phyloP scores from a whole-genome alignment of 805 yeast genomes.

The Sugiyamaella boreocaroliniensis region DNA sequence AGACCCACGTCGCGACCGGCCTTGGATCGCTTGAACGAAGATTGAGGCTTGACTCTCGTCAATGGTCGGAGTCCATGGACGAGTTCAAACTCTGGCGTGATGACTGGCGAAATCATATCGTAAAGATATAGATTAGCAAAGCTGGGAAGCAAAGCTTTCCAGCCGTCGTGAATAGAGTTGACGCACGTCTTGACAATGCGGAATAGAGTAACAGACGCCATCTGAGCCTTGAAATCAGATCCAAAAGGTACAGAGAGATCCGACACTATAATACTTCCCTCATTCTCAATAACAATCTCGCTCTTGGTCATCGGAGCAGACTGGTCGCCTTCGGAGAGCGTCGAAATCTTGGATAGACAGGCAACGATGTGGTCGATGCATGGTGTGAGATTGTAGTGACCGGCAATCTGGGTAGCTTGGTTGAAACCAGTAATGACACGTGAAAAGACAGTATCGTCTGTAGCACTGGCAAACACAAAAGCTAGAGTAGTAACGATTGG shows the following conservation, averaged over 20 bases:
- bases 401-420: slow-evolving; percentile 72
- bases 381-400: slow-evolving; percentile 48
- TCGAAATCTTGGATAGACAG: slow-evolving; percentile 60
- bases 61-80: slow-evolving; percentile 55
- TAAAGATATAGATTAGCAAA: slow-evolving; percentile 62
- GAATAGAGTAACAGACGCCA: slow-evolving; percentile 80
- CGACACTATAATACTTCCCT: slow-evolving; percentile 61
- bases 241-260: slow-evolving; percentile 81
- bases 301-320: slow-evolving; percentile 26
- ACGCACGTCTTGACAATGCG: slow-evolving; percentile 55
- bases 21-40: slow-evolving; percentile 51
- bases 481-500: slow-evolving; percentile 66
- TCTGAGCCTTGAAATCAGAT: slow-evolving; percentile 82
- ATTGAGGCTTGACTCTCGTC: slow-evolving; percentile 59
- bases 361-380: slow-evolving; percentile 63
- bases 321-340: slow-evolving; percentile 44
- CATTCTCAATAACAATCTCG: slow-evolving; percentile 43
- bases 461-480: slow-evolving; percentile 74
- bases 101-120: slow-evolving; percentile 46
- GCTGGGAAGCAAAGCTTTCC: slow-evolving; percentile 56
- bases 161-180: slow-evolving; percentile 39
- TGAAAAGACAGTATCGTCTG: slow-evolving; percentile 83
- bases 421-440: slow-evolving; percentile 84
- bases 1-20: slow-evolving; percentile 67
- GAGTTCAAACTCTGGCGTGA: slow-evolving; percentile 31